Evolutionary conservation across 306 rosid species (phyloP).

Genomic region (Fragaria vesca): DNA sequence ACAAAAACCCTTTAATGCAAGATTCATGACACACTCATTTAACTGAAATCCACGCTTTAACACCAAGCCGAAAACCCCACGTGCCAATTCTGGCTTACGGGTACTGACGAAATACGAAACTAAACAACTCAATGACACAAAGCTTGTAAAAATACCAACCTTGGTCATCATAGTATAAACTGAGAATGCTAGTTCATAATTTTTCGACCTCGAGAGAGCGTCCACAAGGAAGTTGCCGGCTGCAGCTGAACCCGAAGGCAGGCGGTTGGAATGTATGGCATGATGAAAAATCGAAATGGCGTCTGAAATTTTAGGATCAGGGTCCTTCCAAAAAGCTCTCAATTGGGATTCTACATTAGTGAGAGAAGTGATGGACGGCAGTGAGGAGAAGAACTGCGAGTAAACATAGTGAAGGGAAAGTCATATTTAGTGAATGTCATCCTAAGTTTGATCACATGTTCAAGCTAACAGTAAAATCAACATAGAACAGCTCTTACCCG

Average conservation of each 20-base stretch:
- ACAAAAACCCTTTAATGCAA: constrained; percentile 62
- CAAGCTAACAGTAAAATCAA: background rate
- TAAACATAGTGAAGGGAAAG: background rate
- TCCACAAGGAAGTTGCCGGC: constrained; percentile 55
- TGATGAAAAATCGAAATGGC: constrained; percentile 59
- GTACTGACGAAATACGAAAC: constrained; percentile 50
- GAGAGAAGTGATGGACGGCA: constrained; percentile 25
- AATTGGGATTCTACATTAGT: constrained; percentile 42
- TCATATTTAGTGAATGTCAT: background rate
- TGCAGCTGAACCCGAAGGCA: constrained; percentile 35
- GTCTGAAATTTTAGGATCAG: constrained; percentile 40
- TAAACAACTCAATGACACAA: constrained; percentile 51
- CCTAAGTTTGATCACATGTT: background rate
- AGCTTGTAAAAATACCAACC: constrained; percentile 39
- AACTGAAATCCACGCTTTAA: constrained; percentile 56
- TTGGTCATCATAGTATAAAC: constrained; percentile 51
- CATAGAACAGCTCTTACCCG: background rate
- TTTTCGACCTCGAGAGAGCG: constrained; percentile 45
- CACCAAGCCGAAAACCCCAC: constrained; percentile 59
- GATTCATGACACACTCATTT: constrained; percentile 40
- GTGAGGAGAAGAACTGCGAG: constrained; percentile 40
- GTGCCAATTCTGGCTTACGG: constrained; percentile 39
- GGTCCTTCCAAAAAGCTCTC: constrained; percentile 35
- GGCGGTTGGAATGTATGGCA: constrained; percentile 38
- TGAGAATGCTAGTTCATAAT: constrained; percentile 39